Evolutionary conservation across 139 green algal species (phyloP).

Genomic region (Coelastrella sp.): DNA sequence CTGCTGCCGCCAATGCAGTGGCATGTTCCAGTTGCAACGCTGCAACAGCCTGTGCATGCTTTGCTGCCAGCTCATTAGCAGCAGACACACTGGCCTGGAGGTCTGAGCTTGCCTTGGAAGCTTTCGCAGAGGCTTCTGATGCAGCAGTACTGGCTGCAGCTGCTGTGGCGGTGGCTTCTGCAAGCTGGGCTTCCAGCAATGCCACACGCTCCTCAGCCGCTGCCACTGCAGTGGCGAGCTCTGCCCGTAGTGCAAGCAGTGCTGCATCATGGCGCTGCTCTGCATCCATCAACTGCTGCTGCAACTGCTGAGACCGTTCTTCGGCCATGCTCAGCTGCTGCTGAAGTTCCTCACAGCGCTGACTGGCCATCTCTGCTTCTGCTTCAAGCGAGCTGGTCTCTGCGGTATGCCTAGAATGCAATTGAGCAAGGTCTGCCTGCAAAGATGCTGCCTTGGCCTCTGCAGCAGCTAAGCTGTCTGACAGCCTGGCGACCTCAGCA

Average conservation of each 20-base stretch:
- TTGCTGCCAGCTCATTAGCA: not conserved
- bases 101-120: not conserved
- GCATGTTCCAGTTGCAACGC: not conserved
- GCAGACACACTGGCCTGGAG: not conserved
- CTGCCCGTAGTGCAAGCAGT: not conserved
- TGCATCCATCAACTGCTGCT: not conserved
- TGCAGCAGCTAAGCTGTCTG: not conserved
- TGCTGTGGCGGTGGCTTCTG: not conserved
- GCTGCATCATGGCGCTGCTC: conserved; percentile 3
- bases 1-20: too few relatives aligned
- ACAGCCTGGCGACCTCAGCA: not conserved
- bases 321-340: not conserved
- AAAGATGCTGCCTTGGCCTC: not conserved
- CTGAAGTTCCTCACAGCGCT: conserved; percentile 1
- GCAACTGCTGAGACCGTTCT: not conserved
- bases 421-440: conserved; percentile 13
- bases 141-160: not conserved
- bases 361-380: not conserved
- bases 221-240: conserved; percentile 1
- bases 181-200: not conserved
- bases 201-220: conserved; percentile 1
- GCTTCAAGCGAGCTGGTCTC: conserved; percentile 1
- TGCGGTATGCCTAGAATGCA: conserved; percentile 18
- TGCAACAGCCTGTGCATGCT: not conserved
- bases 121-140: not conserved